Percentiles rank a stretch among this genome's conserved stretches.
phyloP scores from a whole-genome alignment of 108 stramenopile genomes.

The Conticribra guillardii region DNA sequence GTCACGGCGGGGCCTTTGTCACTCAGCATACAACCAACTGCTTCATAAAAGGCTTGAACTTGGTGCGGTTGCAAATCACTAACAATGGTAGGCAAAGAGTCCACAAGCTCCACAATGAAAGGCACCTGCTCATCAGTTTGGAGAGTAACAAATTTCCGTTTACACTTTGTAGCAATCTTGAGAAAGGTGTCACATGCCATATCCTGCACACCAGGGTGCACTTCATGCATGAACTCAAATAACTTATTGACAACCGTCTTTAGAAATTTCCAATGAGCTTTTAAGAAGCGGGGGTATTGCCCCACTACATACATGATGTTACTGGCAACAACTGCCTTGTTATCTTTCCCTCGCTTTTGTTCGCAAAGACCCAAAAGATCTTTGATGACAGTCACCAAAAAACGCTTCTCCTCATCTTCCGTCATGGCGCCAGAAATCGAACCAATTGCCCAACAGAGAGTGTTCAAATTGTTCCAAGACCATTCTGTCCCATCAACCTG shows the following conservation, averaged over 20 bases:
- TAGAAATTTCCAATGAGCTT: conserved; percentile 99
- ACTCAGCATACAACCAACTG: conserved; percentile 94
- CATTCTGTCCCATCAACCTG: conserved; percentile 93
- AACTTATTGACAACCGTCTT: conserved; percentile 99
- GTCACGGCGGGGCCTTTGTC: conserved; percentile 87
- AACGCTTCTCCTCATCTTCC: conserved; percentile 99
- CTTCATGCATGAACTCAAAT: conserved; percentile 99
- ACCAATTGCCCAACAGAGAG: conserved; percentile 99
- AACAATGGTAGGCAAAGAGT: conserved; percentile 88
- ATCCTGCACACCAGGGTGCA: conserved; percentile 99
- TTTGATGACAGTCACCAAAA: conserved; percentile 99
- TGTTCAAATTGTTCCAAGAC: conserved; percentile 96
- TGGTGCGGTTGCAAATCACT: conserved; percentile 98
- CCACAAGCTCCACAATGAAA: conserved; percentile 93
- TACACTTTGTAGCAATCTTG: conserved; percentile 98
- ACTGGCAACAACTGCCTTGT: conserved; percentile 98
- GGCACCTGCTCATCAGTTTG: conserved; percentile 91
- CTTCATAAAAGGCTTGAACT: conserved; percentile 98
- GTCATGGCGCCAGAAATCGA: conserved; percentile 98
- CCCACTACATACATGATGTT: conserved; percentile 99
- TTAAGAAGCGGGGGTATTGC: conserved; percentile 99
- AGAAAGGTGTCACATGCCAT: conserved; percentile 99
- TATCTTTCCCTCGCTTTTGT: conserved; percentile 97
- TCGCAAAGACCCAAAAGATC: conserved; percentile 97
- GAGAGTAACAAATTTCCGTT: conserved; percentile 93